Base-by-base conservation (phyloP, 208 protist species). In the Leishmania aethiopica region DNA sequence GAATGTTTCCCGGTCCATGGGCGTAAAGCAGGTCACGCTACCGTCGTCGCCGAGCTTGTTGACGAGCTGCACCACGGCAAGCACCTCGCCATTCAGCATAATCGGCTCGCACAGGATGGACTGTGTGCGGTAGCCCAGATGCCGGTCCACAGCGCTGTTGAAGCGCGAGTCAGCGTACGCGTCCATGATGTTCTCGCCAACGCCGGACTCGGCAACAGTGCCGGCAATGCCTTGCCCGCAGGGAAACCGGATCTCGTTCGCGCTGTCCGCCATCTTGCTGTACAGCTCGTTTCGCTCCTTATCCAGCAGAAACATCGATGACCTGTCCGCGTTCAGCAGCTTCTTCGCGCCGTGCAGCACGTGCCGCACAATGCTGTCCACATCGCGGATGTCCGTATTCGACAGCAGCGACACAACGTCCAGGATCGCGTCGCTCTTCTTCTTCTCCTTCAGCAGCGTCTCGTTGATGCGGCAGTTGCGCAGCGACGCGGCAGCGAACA, bases 241-340 rank as follows among this genome's bases (percentile, higher is more conserved):
- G n/a, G 93, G 85, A 82, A 96, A 94, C 45, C 93, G 90, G 76
- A 96, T 96, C 86, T 96, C 92, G 60, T 82, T 89, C 66, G 89
- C 86, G 70, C 87, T 93, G 79, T 96, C 91, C 49, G 93, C 93
- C 40, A 97, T 82, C 40, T 84, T 80, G 67, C 90, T 93, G 88
- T 93, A 96, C 84, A 96, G 78, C 77, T 96, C 90, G 78, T 96
- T 96, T 74, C 90, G 92, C 86, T 96, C 92, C 85, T 96, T 94
- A 84, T 96, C 92, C 42, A 96, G 57, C 69, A 96, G 75, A 78
- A 96, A 96, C 83, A 96, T 81, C 40, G 92, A 86, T n/a, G 90
- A 93, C 28, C 92, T 88, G 51, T 96, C 92, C 53, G 89, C 89
- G 79, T 84, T 88, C 69, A 95, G 85, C 73, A 95, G 89, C 77